Percentiles rank a stretch among this genome's conserved stretches.
These are phyloP conservation scores for Saccharomycopsis fibuligera DNA, from an alignment of 805 yeast genomes.

Conservation along the genomic window DNA sequence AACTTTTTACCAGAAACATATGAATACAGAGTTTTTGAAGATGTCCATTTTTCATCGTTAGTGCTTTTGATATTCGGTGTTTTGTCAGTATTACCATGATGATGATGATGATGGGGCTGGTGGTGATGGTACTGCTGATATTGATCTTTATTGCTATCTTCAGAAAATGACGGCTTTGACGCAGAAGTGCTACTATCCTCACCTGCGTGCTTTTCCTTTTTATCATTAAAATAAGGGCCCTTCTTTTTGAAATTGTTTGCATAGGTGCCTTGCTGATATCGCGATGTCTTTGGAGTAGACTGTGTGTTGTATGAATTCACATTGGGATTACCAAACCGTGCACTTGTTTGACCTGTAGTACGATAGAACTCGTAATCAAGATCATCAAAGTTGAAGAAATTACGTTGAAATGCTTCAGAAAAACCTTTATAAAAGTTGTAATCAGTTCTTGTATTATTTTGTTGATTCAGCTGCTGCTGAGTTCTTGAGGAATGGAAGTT, in stretches of 20 bases:
- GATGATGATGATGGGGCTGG: too few relatives aligned
- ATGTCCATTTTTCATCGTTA: constrained; percentile 26
- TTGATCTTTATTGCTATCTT: too few relatives aligned
- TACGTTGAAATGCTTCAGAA: not conserved
- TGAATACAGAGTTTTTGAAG: constrained; percentile 26
- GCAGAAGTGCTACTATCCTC: too few relatives aligned
- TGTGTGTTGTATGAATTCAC: not conserved
- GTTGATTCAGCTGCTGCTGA: not conserved
- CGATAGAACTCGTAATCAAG: not conserved
- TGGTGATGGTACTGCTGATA: too few relatives aligned
- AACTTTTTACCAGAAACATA: constrained; percentile 24
- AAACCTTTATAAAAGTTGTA: not conserved
- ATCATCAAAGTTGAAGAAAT: not conserved
- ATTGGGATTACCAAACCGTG: constrained; percentile 3
- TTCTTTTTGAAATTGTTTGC: not conserved
- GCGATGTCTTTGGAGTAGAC: constrained; percentile 1
- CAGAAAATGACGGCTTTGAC: too few relatives aligned
- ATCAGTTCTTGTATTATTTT: not conserved
- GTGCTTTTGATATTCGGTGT: constrained; percentile 22
- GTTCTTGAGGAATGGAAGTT: not conserved
- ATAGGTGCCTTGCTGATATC: constrained; percentile 12
- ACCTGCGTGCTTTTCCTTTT: too few relatives aligned
- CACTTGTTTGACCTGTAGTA: not conserved
- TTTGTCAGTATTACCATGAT: too few relatives aligned
- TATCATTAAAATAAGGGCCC: not conserved